Conservation (phyloP, 805 yeast genomes). For the Metschnikowia peoriensis region DNA sequence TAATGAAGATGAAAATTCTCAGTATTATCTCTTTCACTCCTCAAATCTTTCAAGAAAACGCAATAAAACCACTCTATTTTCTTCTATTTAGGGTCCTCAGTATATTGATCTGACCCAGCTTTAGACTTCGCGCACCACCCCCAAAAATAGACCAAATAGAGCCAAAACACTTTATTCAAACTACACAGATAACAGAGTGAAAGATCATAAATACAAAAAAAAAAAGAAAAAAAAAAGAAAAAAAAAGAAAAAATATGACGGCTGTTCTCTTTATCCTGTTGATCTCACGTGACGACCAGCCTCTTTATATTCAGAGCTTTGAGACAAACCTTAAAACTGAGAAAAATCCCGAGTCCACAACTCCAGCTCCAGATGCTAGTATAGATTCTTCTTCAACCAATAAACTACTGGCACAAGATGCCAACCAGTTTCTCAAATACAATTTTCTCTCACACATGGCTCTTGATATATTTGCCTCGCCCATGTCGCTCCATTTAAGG, state of each 20-base stretch:
- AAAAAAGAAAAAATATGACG: conserved; percentile 22
- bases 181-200: background rate
- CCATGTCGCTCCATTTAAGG: conserved; percentile 38
- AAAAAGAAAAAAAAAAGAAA: too few species aligned
- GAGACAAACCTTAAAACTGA: conserved; percentile 13
- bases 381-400: too few species aligned
- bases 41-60: too few species aligned
- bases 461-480: conserved; percentile 63
- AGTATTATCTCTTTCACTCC: too few species aligned
- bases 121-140: too few species aligned
- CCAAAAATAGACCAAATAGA: too few species aligned
- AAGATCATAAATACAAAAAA: background rate
- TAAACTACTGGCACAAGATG: conserved; percentile 12
- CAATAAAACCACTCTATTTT: too few species aligned
- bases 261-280: conserved; percentile 52
- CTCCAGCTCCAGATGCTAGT: background rate
- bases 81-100: too few species aligned
- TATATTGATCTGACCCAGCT: too few species aligned
- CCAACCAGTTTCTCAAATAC: conserved; percentile 54
- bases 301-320: conserved; percentile 59
- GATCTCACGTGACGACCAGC: conserved; percentile 57
- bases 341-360: background rate
- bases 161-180: too few species aligned
- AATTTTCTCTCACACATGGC: conserved; percentile 77
- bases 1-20: too few species aligned